These are phyloP conservation scores for Aphanomyces euteiches DNA, from an alignment of 352 stramenopile species.

Conservation along the genomic window DNA sequence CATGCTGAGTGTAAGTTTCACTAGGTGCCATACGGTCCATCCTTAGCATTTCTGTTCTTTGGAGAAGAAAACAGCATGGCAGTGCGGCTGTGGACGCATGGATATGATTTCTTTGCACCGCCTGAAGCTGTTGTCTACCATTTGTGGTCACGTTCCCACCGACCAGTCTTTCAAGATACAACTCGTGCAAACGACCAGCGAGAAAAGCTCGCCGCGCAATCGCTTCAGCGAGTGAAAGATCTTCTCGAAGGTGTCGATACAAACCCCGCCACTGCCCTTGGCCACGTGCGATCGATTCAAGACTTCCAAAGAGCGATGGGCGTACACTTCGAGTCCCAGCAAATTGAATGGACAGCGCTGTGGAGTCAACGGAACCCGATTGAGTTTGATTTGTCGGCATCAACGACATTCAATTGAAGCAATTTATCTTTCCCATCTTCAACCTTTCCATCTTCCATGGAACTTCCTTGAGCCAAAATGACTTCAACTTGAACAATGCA, in stretches of 20 bases:
- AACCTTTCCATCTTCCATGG: too few relatives aligned
- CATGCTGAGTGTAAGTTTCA: not conserved
- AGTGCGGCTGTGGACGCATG: constrained; percentile 83
- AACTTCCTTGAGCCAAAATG: too few relatives aligned
- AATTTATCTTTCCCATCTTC: too few relatives aligned
- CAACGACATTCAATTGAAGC: not conserved
- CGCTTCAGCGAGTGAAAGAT: constrained; percentile 17
- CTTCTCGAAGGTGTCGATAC: not conserved
- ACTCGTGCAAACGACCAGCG: constrained; percentile 34
- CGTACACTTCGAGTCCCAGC: constrained; percentile 42
- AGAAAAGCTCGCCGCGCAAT: constrained; percentile 6
- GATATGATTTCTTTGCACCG: constrained; percentile 90
- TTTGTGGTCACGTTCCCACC: constrained; percentile 81
- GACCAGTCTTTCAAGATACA: constrained; percentile 54
- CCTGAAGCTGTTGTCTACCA: constrained; percentile 78
- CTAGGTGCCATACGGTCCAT: constrained; percentile 81
- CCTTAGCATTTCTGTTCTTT: constrained; percentile 90
- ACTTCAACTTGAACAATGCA: not conserved
- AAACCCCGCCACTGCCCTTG: constrained; percentile 33
- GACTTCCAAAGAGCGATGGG: constrained; percentile 54
- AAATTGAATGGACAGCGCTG: constrained; percentile 50
- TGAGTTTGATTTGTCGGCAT: constrained; percentile 47
- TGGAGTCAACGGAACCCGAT: constrained; percentile 63
- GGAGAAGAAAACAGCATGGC: constrained; percentile 92
- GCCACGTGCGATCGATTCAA: constrained; percentile 39